Evolutionary conservation across 768 basidiomycete species (phyloP).

Genomic region (Austroboletus festivus): DNA sequence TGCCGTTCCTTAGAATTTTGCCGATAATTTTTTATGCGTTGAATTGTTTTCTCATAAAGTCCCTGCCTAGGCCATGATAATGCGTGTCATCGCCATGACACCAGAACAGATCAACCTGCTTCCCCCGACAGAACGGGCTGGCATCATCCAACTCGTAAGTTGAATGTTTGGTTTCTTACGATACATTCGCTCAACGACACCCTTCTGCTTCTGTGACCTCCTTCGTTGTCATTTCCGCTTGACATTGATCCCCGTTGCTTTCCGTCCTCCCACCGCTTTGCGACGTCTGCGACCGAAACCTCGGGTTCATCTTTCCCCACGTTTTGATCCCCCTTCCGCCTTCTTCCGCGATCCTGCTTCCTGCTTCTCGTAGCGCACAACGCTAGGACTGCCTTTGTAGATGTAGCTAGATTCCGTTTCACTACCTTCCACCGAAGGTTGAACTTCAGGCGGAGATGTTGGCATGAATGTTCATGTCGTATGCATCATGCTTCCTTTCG

Average conservation of each 20-base stretch:
- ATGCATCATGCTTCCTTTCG: not conserved
- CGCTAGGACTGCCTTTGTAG: conserved; percentile 30
- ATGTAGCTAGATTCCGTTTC: conserved; percentile 6
- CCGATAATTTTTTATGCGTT: conserved; percentile 1
- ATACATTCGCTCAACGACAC: conserved; percentile 12
- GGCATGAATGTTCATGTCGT: not conserved
- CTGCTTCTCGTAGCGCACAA: conserved; percentile 26
- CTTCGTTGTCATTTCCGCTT: conserved; percentile 20
- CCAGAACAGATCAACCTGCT: conserved; percentile 78
- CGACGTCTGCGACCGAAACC: conserved; percentile 4
- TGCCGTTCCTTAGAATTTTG: not conserved
- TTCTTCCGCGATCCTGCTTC: conserved; percentile 14
- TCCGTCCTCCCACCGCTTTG: conserved; percentile 14
- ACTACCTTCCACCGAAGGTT: conserved; percentile 7
- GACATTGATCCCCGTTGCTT: conserved; percentile 24
- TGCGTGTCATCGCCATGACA: conserved; percentile 78
- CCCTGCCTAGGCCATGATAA: conserved; percentile 58
- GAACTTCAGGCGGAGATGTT: conserved; percentile 9
- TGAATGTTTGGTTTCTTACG: conserved; percentile 1
- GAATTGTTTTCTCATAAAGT: conserved; percentile 11
- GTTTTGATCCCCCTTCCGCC: conserved; percentile 8
- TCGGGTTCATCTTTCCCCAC: conserved; percentile 11
- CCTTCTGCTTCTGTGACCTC: conserved; percentile 3
- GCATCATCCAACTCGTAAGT: conserved; percentile 80
- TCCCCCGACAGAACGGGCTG: conserved; percentile 69